A percentile compares a stretch with the other conserved stretches of the same genome.
These are phyloP conservation scores for Lentinus brumalis DNA, from an alignment of 768 basidiomycete species.

Conservation along the genomic window DNA sequence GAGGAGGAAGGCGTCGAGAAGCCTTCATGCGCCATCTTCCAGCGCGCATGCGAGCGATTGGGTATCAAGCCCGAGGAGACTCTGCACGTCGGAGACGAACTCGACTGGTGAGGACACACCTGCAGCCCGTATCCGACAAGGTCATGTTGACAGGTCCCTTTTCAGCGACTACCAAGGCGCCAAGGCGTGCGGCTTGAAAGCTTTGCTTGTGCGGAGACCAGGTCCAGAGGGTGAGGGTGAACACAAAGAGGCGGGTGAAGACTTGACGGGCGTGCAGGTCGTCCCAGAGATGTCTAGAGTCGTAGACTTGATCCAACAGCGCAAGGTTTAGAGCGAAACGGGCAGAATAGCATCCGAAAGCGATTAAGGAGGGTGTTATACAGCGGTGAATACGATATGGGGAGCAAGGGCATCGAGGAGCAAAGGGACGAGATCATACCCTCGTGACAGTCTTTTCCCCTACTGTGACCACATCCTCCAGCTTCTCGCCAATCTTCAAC, in stretches of 20 bases:
- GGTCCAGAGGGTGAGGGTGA: constrained; percentile 51
- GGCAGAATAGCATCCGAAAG: background rate
- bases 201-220: constrained; percentile 56
- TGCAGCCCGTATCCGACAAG: constrained; percentile 16
- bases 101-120: constrained; percentile 50
- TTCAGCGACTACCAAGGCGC: constrained; percentile 71
- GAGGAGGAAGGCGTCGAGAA: constrained; percentile 73
- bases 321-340: constrained; percentile 7
- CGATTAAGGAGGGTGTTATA: constrained; percentile 2
- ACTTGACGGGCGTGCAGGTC: constrained; percentile 41
- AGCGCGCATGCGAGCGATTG: constrained; percentile 40
- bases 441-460: constrained; percentile 12
- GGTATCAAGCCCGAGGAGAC: constrained; percentile 44
- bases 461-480: constrained; percentile 64
- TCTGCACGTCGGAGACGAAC: constrained; percentile 78
- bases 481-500: constrained; percentile 72
- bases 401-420: background rate
- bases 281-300: constrained; percentile 42
- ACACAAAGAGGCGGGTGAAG: constrained; percentile 42
- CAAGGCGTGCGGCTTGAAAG: constrained; percentile 50
- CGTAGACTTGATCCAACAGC: constrained; percentile 36
- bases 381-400: constrained; percentile 11
- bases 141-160: background rate
- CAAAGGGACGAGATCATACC: background rate
- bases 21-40: constrained; percentile 62